Percentiles rank a stretch among this genome's conserved stretches.
These are phyloP conservation scores for Colletotrichum theobromicola DNA, from an alignment of 2,329 filamentous ascomycete genomes.

Conservation along the genomic window DNA sequence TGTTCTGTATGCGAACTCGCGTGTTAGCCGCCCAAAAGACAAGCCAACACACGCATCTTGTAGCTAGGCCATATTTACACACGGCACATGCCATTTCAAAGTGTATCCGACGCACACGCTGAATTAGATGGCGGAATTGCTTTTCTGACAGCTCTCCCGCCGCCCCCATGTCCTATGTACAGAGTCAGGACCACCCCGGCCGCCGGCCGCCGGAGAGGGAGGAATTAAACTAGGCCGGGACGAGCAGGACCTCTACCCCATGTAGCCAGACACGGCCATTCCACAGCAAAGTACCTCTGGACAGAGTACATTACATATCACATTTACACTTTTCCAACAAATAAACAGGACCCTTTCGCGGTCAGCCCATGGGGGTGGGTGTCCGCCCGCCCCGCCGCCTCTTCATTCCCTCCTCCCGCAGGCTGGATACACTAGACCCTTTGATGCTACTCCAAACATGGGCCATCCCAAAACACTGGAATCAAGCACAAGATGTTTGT, in stretches of 20 bases:
- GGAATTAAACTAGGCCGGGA: background rate
- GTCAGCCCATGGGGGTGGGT: background rate
- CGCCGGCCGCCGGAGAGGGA: background rate
- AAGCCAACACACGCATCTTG: background rate
- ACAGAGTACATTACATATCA: background rate
- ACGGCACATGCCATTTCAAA: slow-evolving; percentile 5
- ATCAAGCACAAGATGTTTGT: accelerated
- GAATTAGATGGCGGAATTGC: slow-evolving; percentile 4
- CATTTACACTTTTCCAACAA: background rate
- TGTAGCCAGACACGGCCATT: background rate
- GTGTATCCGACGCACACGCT: background rate
- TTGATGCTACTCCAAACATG: background rate
- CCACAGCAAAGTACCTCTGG: background rate
- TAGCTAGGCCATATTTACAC: background rate
- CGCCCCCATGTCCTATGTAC: background rate
- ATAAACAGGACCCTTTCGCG: background rate
- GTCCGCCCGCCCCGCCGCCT: background rate
- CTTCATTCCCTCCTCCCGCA: background rate
- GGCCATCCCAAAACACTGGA: background rate
- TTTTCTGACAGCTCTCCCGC: slow-evolving; percentile 5
- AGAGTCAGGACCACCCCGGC: background rate
- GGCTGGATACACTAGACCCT: background rate
- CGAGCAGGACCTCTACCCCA: background rate
- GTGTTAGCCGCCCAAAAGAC: background rate
- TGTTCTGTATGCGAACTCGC: background rate